Conservation (phyloP, 176 grass and related monocot genomes). For the Canna indica region DNA sequence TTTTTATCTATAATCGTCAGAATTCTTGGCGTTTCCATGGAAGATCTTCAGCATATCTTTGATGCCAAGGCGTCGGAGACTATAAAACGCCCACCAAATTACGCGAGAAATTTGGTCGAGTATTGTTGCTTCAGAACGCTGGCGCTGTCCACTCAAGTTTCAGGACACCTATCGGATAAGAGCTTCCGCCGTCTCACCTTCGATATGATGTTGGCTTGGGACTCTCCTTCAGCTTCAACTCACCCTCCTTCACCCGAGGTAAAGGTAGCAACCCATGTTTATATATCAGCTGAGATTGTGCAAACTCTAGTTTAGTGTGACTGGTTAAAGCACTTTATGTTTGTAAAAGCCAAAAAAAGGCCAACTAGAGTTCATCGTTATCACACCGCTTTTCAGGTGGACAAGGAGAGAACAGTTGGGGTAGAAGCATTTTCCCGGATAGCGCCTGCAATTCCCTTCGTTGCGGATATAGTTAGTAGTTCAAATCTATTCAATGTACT, state of each 20-base stretch:
- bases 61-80: slow-evolving; percentile 64
- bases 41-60: slow-evolving; percentile 66
- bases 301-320: background rate
- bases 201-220: slow-evolving; percentile 99
- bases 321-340: background rate
- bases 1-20: slow-evolving; percentile 27
- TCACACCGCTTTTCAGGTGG: slow-evolving; percentile 36
- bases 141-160: slow-evolving; percentile 44
- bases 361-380: background rate
- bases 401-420: slow-evolving; percentile 64
- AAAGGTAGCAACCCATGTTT: slow-evolving; percentile 33
- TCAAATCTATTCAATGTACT: slow-evolving; percentile 80
- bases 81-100: slow-evolving; percentile 50
- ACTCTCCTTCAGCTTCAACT: slow-evolving; percentile 53
- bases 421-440: slow-evolving; percentile 82
- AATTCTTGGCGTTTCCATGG: slow-evolving; percentile 48
- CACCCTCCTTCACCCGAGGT: slow-evolving; percentile 23
- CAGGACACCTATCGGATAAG: slow-evolving; percentile 71
- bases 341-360: background rate
- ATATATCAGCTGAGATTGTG: background rate
- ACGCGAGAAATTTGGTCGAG: slow-evolving; percentile 79
- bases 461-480: slow-evolving; percentile 76
- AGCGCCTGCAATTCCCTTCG: slow-evolving; percentile 78
- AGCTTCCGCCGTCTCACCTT: slow-evolving; percentile 55
- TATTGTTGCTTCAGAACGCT: slow-evolving; percentile 89